Evolutionary conservation across 1,284 basidiomycete genomes (phyloP).

Genomic region (Leccinum huronense): DNA sequence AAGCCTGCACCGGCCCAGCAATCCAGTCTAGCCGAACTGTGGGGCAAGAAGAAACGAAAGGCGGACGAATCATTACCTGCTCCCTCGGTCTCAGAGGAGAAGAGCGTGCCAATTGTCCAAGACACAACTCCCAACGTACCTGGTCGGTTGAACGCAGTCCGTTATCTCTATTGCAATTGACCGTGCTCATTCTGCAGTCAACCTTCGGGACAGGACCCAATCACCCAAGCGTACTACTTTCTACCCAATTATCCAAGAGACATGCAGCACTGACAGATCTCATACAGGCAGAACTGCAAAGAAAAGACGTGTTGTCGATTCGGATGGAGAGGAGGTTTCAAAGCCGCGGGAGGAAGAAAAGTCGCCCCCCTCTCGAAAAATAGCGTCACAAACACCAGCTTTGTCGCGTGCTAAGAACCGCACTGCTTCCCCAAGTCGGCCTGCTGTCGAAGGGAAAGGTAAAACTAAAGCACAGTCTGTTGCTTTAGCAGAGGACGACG

Average conservation of each 20-base stretch:
- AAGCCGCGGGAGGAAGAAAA: conserved; percentile 9
- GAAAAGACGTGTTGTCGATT: conserved; percentile 60
- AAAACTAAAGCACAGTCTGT: conserved; percentile 21
- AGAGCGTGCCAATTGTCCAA: conserved; percentile 27
- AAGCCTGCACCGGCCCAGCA: conserved; percentile 68
- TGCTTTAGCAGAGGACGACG: conserved; percentile 41
- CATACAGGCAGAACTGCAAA: conserved; percentile 40
- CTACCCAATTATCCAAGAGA: not conserved
- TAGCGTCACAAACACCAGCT: conserved; percentile 5
- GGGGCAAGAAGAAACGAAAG: conserved; percentile 47
- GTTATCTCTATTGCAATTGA: conserved; percentile 9
- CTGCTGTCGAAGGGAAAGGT: conserved; percentile 25
- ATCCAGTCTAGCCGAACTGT: conserved; percentile 69
- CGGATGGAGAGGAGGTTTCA: conserved; percentile 56
- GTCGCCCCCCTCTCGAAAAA: not conserved
- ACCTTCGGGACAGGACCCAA: conserved; percentile 43
- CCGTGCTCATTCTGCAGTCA: conserved; percentile 26
- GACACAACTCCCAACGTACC: conserved; percentile 2
- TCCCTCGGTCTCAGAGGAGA: conserved; percentile 29
- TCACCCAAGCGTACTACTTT: conserved; percentile 26
- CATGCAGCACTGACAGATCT: not conserved
- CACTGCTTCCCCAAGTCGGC: conserved; percentile 9
- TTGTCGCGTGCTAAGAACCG: conserved; percentile 17
- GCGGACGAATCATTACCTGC: conserved; percentile 23
- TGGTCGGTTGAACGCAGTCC: conserved; percentile 18